Evolutionary conservation across 495 filamentous ascomycete species (phyloP), one percentile per base, ranked within the genome.

Genomic region (Alectoria sarmentosa): DNA sequence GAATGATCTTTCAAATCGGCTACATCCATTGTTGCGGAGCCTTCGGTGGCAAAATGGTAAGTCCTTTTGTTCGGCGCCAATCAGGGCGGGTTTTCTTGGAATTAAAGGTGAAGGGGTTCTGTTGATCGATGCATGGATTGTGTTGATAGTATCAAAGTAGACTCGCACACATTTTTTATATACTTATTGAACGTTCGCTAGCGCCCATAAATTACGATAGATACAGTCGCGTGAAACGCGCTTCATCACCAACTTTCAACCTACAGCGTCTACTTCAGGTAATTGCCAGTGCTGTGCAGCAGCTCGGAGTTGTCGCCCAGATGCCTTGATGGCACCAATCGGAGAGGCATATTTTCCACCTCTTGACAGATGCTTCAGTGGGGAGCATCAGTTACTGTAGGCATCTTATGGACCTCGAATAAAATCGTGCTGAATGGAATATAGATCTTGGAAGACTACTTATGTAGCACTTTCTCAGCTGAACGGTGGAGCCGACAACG

Each of bases 1-100:
- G 92, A 96, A 75, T 92, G 85, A 76, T 96, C 92, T 70, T 94
- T 84, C 60, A 94, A 74, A 71, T 80, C 82, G 69, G 76, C 73
- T 63, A 72, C 73, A 61, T 74, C 67, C 79, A 84, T 85, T 23
- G 21, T 59, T 23, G 39, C 17, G n/a, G n/a, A 52, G 17, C 38
- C 14, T 41, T 41, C 14, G 38, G 38, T 41, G 38, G 38, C 38
- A 13, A 41, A 13, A 37, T 37, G 10, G 10, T 37, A 37, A 5
- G 36, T 37, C 36, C 36, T 37, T 37, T n/a, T n/a, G n/a, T n/a
- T n/a, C n/a, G n/a, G 8, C 21, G 6, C 42, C 3, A n/a, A 7
- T n/a, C n/a, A 44, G 42, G n/a, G 42, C 21, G 9, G 19, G 8
- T 21, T 7, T 44, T 44, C 42, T n/a, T 26, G 3, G 23, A 14